Evolutionary conservation across 208 protist species (phyloP).

Genomic region (Acanthamoeba castellanii): DNA sequence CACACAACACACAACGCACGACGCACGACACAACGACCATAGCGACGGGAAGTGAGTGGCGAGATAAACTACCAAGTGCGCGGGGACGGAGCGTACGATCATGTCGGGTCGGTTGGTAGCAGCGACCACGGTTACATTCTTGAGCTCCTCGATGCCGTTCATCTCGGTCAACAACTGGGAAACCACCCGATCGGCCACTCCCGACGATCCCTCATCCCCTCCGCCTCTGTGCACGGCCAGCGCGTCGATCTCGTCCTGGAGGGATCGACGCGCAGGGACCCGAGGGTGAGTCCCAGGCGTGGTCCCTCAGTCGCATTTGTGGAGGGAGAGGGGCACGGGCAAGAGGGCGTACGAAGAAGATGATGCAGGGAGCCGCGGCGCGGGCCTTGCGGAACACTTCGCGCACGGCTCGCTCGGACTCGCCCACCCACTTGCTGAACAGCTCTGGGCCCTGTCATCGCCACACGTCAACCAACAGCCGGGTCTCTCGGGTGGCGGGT

Average conservation of each 20-base stretch:
- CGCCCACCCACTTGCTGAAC: conserved; percentile 96
- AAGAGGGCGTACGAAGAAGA: conserved; percentile 94
- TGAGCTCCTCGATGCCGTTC: conserved; percentile 94
- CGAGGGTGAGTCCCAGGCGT: too few species aligned
- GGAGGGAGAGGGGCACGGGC: conserved; percentile 48
- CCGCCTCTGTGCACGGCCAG: conserved; percentile 76
- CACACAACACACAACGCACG: too few species aligned
- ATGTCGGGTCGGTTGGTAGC: conserved; percentile 98
- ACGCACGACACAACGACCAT: background rate
- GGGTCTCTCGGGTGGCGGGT: background rate
- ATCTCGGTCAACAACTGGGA: conserved; percentile 98
- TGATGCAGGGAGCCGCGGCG: conserved; percentile 92
- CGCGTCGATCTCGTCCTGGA: conserved; percentile 89
- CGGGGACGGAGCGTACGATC: conserved; percentile 86
- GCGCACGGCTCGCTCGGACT: conserved; percentile 94
- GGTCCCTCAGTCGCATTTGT: conserved; percentile 82
- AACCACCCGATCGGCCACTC: conserved; percentile 96
- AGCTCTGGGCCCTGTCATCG: conserved; percentile 89
- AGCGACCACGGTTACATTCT: conserved; percentile 97
- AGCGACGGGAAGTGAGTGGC: background rate
- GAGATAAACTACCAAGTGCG: background rate
- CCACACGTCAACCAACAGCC: too few species aligned
- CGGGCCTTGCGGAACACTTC: conserved; percentile 94
- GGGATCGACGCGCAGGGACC: background rate
- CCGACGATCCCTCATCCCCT: conserved; percentile 66